Conservation (phyloP, 257 asterid genomes). For the Cruciata laevipes region DNA sequence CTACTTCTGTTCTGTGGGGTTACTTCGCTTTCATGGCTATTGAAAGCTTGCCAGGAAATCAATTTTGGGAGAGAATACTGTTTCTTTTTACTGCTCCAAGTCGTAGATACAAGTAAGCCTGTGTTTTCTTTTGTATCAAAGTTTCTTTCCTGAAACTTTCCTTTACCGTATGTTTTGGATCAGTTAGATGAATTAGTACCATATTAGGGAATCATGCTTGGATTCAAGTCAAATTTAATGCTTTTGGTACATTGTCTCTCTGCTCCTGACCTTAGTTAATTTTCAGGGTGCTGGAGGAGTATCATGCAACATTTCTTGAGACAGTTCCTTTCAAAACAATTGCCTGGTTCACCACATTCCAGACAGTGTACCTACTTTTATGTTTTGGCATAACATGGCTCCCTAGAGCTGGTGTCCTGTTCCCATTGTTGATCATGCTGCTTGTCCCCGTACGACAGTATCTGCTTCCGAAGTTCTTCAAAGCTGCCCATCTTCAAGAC, state of each 20-base stretch:
- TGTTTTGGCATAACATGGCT: conserved; percentile 97
- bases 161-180: not conserved
- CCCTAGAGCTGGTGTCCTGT: conserved; percentile 91
- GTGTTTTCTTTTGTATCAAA: not conserved
- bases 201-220: not conserved
- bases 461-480: conserved; percentile 78
- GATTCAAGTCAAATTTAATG: not conserved
- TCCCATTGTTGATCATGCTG: conserved; percentile 87
- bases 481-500: conserved; percentile 81
- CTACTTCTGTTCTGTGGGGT: conserved; percentile 96
- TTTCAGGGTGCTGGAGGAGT: conserved; percentile 68
- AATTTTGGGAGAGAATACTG: conserved; percentile 94
- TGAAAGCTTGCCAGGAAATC: conserved; percentile 97
- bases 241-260: not conserved
- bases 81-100: conserved; percentile 85
- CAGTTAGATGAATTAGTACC: not conserved
- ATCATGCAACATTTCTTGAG: conserved; percentile 83
- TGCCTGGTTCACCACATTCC: conserved; percentile 81
- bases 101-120: conserved; percentile 75
- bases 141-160: not conserved
- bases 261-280: conserved; percentile 4
- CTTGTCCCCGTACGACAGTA: conserved; percentile 91
- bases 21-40: conserved; percentile 99
- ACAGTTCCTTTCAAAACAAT: conserved; percentile 88
- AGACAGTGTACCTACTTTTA: conserved; percentile 66